Evolutionary conservation across 345 rosid species (phyloP), one percentile per base, ranked within the genome.

Genomic region (Anacardium occidentale): DNA sequence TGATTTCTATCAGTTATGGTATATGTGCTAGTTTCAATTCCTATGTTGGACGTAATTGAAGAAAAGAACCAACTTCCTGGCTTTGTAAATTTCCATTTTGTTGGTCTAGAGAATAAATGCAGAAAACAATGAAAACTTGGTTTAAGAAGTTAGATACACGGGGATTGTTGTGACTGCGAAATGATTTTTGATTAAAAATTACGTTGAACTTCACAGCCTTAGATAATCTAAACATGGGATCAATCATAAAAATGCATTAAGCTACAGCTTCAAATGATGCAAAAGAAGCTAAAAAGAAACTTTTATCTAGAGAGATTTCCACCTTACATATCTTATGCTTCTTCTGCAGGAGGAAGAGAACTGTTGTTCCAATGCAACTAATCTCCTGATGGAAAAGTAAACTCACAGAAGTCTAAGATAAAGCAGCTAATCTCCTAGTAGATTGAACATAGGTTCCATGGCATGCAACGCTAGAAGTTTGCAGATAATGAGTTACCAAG

Each of bases 401-500:
- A 37, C 42, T 37, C 42, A 37, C 42, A 6, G 9, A 37, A 8
- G 34, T 5, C 14, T 24, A 29, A n/a, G 29, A 17, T 10, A 25
- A 62, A 40, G 20, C 1, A 15, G 17, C 17, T n/a, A 37, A 18
- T 58, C 32, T n/a, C 48, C 25, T 26, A 37, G 51, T 21, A 64
- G 29, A 45, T 7, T 62, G 55, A 11, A 2, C 0, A 34, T 34
- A 34, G 37, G 4, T 34, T 34, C 65, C 55, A 13, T 1, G 37
- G 34, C 7, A 37, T 47, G 26, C 22, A 10, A 17, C 12, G 2
- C 54, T 20, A 37, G 10, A 72, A 61, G 54, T 65, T 22, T 62
- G 68, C 52, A 55, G n/a, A 61, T 58, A 66, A 72, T 10, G 64
- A 50, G 51, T 62, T 22, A 4, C 62, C 32, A 11, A 48, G 14